Base-by-base conservation (phyloP, 2,329 filamentous ascomycete genomes). In the Ceratocystiopsis brevicomis region DNA sequence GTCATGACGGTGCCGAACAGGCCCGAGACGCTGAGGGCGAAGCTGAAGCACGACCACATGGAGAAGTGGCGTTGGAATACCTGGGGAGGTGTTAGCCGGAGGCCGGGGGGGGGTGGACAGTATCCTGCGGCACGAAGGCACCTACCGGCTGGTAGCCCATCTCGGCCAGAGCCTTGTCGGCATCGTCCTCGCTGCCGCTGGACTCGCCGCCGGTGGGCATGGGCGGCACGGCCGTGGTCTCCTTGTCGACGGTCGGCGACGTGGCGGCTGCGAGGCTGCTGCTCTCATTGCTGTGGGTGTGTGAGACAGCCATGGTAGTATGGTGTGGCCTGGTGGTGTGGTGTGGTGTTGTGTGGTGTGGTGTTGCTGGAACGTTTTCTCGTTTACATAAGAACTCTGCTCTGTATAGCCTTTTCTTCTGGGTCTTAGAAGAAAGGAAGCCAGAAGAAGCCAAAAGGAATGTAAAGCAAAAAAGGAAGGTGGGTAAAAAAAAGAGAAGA, bases 31-130 rank as follows among this genome's bases (percentile, higher is more conserved):
- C 63, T 67, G 51, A 75, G 66, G 41, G 71, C 71, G 51, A 75
- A 76, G 43, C 69, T 74, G 56, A 76, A 72, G 48, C 54, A 58
- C 12, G 68, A 70, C 48, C 71, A 72, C 14, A 69, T 58, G 44
- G 70, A 71, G 44, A 76, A 76, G 51, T 75, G 69, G 49, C 71
- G 65, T 55, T 71, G 70, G 58, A 73, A 72, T 43, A 61, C 25
- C 25, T 30, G 25, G 25, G 5, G 4, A 21, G 4, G 19, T 21
- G 19, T 21, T 21, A 21, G 19, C 6, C n/a, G n/a, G 21, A 21
- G 21, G 21, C 4, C 4, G 21, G 21, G 21, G 10, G 25, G 25
- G 25, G 25, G 25, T 8, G 25, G 25, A 6, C 6, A 21, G 19
- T 6, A 21, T 21, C 19, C 4, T 21, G 19, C 19, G 19, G 6